These are phyloP conservation scores for Flagelloscypha sp. DNA, from an alignment of 768 basidiomycete genomes.

Conservation along the genomic window DNA sequence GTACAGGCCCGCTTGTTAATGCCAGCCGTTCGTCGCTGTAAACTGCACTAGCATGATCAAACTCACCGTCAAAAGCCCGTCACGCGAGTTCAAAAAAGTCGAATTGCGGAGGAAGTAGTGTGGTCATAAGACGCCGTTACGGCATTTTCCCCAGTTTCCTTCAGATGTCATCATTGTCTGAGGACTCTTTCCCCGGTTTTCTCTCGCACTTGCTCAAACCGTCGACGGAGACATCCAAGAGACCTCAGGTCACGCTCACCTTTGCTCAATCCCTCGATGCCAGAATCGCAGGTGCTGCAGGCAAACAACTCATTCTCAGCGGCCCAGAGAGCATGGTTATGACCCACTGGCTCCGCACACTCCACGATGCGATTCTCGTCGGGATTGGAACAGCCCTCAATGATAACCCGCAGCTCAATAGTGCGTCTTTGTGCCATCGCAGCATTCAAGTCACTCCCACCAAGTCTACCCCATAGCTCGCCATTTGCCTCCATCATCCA, in stretches of 20 bases:
- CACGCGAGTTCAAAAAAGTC: too few species aligned
- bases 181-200: too few species aligned
- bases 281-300: slow-evolving; percentile 71
- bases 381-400: slow-evolving; percentile 86
- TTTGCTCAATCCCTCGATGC: slow-evolving; percentile 85
- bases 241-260: slow-evolving; percentile 69
- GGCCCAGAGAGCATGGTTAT: slow-evolving; percentile 83
- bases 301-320: slow-evolving; percentile 74
- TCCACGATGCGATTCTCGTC: slow-evolving; percentile 90
- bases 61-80: too few species aligned
- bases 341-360: slow-evolving; percentile 92
- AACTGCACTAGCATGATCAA: too few species aligned
- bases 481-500: slow-evolving; percentile 38
- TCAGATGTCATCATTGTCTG: too few species aligned
- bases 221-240: too few species aligned
- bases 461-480: slow-evolving; percentile 33
- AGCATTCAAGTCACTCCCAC: background rate
- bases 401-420: slow-evolving; percentile 92
- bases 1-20: too few species aligned
- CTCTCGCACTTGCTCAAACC: too few species aligned
- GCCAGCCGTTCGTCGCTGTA: too few species aligned
- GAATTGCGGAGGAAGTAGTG: too few species aligned
- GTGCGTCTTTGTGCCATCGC: slow-evolving; percentile 31
- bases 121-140: too few species aligned
- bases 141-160: too few species aligned